Conservation (phyloP, 257 asterid species). For the Datura wrightii region DNA sequence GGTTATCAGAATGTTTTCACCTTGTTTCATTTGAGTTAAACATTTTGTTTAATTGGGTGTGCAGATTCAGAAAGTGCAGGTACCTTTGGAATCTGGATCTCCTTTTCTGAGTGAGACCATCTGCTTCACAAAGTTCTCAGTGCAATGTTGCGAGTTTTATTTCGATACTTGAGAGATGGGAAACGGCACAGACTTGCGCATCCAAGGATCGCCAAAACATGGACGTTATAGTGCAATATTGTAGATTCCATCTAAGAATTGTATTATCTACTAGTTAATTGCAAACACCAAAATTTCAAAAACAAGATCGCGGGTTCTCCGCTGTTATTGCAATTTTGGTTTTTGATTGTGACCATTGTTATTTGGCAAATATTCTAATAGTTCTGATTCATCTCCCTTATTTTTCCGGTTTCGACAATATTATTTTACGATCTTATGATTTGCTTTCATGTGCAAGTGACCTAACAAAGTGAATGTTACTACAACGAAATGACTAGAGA, state of each 20-base stretch:
- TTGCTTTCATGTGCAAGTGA: too few relatives aligned
- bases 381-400: background rate
- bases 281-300: background rate
- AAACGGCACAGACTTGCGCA: background rate
- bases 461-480: too few relatives aligned
- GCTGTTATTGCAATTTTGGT: background rate
- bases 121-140: background rate
- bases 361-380: background rate
- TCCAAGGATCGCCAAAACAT: background rate
- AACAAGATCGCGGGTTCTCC: background rate
- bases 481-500: too few relatives aligned
- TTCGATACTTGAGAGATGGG: background rate
- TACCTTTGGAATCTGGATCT: background rate
- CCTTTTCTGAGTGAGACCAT: background rate
- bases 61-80: conserved; percentile 18
- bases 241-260: background rate
- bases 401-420: background rate
- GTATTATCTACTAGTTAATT: background rate
- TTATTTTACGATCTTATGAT: too few relatives aligned
- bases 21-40: background rate
- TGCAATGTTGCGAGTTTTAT: background rate
- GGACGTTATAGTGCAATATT: background rate
- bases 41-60: background rate
- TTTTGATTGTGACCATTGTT: background rate
- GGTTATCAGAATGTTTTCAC: background rate